Evolutionary conservation across 1,284 basidiomycete genomes (phyloP), one percentile per base, ranked within the genome.

Genomic region (Trichosporon faecale): DNA sequence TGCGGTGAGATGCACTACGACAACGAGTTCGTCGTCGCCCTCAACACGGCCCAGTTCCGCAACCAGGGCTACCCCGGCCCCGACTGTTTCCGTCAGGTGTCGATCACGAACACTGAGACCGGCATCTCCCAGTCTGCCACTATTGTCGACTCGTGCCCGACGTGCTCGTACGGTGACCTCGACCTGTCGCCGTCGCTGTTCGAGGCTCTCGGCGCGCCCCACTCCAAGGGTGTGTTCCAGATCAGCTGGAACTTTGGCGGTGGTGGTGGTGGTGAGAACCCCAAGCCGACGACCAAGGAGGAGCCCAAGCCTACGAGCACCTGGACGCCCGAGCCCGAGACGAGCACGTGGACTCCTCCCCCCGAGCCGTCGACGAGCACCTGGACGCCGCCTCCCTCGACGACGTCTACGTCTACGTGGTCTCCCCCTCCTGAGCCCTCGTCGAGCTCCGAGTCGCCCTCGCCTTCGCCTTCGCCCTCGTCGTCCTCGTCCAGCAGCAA

Each of bases 171-270:
- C 57, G 89, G 88, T 44, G 91, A 88, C 60, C 88, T 97, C 68
- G 94, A 97, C 85, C 85, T 95, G 72, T 91, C 91, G 29, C 79
- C 82, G 12, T 87, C 89, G 66, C 88, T 97, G 57, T 97, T 97
- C 85, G 65, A 70, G n/a, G 69, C 76, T 68, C 84, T 85, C 71
- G 80, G 80, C 9, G 75, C 73, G 76, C 63, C 35, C n/a, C 57
- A 27, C 23, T 75, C 77, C 61, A 68, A 70, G 0, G 92, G 91
- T 69, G 85, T 88, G 21, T 73, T 93, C 65, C 84, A 83, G 66
- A 89, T 88, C 68, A 76, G 78, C 23, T 92, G 90, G 91, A 82
- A 73, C 74, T 88, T 84, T 81, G 81, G 82, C 66, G 84, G 80
- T 67, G 85, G 80, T n/a, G 21, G 37, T 6, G 66, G 71, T 23